Evolutionary conservation across 441 rosid genomes (phyloP), one percentile per base, ranked within the genome.

Genomic region (Syzygium syzygioides): DNA sequence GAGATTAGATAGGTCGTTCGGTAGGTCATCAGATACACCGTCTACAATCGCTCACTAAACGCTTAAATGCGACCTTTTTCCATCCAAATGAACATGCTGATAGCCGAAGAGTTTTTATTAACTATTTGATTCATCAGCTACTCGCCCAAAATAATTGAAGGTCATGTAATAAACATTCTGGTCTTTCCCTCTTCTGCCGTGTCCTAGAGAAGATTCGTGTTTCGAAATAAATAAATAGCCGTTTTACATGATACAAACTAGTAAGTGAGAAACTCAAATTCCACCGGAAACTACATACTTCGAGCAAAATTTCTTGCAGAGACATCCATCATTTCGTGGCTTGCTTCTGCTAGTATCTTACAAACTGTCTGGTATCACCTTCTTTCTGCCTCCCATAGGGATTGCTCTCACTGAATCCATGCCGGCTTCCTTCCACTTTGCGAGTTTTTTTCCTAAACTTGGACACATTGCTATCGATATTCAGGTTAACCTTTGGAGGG

Each of bases 401-500:
- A 87, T 88, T 95, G 94, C 90, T 91, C 88, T 93, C 94, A 86
- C 94, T 94, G 91, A 98, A 96, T 55, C 95, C 94, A 90, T 93
- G 95, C 76, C 94, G 92, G 90, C 92, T 88, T 54, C 95, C 94
- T 88, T 94, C 93, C 30, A 91, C 92, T 71, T 96, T 95, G 25
- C 89, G 92, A 9, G 60, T 56, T 80, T 96, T 95, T 94, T 94
- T 96, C 93, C 96, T 96, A 71, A 94, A 95, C 91, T 98, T 98
- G 48, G 99, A 95, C 20, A 98, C 96, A 83, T 92, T 94, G 92
- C 99, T 96, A 89, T 97, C 99, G 19, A 98, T 95, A 92, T 91
- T 94, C 89, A 98, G 95, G 90, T 92, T 95, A 90, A 98, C 98
- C 93, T 97, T 98, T 2, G 99, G 99, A 7, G 99, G 99, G 55